Base-by-base conservation (phyloP, 495 filamentous ascomycete species). In the Sordaria brevicollis region DNA sequence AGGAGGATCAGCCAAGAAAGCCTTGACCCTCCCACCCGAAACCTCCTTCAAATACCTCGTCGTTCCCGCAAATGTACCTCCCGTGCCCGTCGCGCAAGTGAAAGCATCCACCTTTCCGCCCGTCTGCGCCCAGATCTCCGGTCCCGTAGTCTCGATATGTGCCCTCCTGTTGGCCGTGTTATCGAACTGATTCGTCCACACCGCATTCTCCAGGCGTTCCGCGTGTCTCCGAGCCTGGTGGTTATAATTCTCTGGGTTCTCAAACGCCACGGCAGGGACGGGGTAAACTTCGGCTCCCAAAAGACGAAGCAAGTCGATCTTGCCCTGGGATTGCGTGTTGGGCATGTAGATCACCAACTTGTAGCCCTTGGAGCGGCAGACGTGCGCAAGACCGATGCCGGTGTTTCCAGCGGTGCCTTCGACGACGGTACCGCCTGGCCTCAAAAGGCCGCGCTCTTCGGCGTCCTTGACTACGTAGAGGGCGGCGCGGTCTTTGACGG, bases 141-240 rank as follows among this genome's bases (percentile, higher is more conserved):
- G 95, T 0, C 95, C 95, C 2, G 95, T 99, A 0, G 94, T 98
- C 82, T 97, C 95, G 74, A 99, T 89, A 76, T 99, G 95, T 33
- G 94, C 94, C 77, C 91, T 89, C 35, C 96, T 88, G 80, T 99
- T 99, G 67, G 96, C 95, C 36, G 83, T 87, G 82, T 99, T 99
- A 77, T 99, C 95, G 83, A 99, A 99, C 79, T 99, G 95, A 81
- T 99, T 95, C 34, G 95, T 99, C 95, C 95, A 99, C 2, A 97
- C 93, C 7, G 95, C 93, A 80, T 97, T 97, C 2, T 91, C 89
- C 62, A 93, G 79, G 1, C 83, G 79, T 81, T 96, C 93, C 38
- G 95, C 95, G 80, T 97, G 93, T 13, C 95, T 85, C 57, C 86
- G 85, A 11, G 95, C 95, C 83, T 97, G 93, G 81, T 97, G 94